A percentile compares a stretch with the other conserved stretches of the same genome.
phyloP scores from a whole-genome alignment of 805 yeast genomes.

The Millerago galiae region DNA sequence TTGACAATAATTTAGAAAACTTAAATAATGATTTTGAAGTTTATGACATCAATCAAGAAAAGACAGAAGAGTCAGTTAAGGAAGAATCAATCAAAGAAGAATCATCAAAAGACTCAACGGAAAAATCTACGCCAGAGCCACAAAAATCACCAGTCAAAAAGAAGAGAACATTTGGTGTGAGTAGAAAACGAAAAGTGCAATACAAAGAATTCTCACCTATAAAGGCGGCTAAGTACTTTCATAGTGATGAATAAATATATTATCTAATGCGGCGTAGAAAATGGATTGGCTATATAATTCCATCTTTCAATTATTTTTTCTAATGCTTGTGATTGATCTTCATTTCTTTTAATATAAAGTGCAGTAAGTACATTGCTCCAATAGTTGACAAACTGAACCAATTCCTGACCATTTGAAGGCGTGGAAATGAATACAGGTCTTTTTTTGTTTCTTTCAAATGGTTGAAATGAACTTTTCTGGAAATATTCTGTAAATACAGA shows the following conservation, averaged over 20 bases:
- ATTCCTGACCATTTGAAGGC: constrained; percentile 27
- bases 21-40: constrained; percentile 14
- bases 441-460: constrained; percentile 23
- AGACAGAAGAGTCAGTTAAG: background rate
- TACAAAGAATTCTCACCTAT: constrained; percentile 18
- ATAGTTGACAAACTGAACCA: constrained; percentile 38
- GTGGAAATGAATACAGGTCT: constrained; percentile 15
- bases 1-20: constrained; percentile 7
- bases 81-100: background rate
- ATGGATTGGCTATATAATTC: constrained; percentile 16
- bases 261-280: background rate
- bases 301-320: constrained; percentile 29
- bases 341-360: constrained; percentile 34
- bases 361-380: constrained; percentile 44
- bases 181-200: constrained; percentile 18
- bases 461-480: constrained; percentile 11
- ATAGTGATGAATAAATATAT: constrained; percentile 8
- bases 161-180: constrained; percentile 17
- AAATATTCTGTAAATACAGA: constrained; percentile 54
- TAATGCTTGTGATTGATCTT: constrained; percentile 28
- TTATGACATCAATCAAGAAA: constrained; percentile 9
- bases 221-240: constrained; percentile 19
- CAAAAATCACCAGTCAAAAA: constrained; percentile 6
- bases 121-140: constrained; percentile 1
- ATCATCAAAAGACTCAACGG: background rate